Conservation (phyloP, 805 yeast species). For the Dipodascus albidus region DNA sequence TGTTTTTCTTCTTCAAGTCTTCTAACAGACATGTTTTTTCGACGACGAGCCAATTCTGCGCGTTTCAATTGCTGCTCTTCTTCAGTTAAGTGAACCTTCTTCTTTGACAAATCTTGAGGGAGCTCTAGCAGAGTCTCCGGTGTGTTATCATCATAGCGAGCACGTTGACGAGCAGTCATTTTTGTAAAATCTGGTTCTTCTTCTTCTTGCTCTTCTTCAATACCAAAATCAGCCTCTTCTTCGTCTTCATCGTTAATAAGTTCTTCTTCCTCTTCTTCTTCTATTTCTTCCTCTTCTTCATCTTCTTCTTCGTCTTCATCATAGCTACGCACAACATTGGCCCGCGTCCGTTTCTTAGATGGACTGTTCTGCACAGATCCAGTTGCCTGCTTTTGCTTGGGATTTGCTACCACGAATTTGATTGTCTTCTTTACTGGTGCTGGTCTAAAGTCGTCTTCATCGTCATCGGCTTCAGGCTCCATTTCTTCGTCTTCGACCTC, state of each 20-base stretch:
- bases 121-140: slow-evolving; percentile 20
- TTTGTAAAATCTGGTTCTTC: slow-evolving; percentile 17
- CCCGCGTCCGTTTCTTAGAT: not conserved
- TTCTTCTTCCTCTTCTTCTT: slow-evolving; percentile 15
- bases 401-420: slow-evolving; percentile 1
- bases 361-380: not conserved
- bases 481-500: too few relatives aligned
- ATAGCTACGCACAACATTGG: not conserved
- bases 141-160: slow-evolving; percentile 17
- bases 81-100: slow-evolving; percentile 55
- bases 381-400: not conserved
- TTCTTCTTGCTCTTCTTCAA: slow-evolving; percentile 16
- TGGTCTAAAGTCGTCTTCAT: slow-evolving; percentile 9
- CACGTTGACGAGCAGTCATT: slow-evolving; percentile 32
- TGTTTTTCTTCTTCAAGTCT: slow-evolving; percentile 84
- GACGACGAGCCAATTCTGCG: slow-evolving; percentile 78
- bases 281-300: slow-evolving; percentile 6
- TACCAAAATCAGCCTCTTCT: slow-evolving; percentile 14
- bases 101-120: slow-evolving; percentile 23
- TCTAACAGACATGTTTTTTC: slow-evolving; percentile 75
- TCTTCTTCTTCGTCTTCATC: slow-evolving; percentile 8
- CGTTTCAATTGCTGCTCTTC: slow-evolving; percentile 74
- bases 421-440: not conserved
- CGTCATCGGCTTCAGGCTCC: slow-evolving; percentile 8
- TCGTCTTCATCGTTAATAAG: slow-evolving; percentile 12